Evolutionary conservation across 176 grass and related monocot species (phyloP).

Genomic region (Oryza brachyantha): DNA sequence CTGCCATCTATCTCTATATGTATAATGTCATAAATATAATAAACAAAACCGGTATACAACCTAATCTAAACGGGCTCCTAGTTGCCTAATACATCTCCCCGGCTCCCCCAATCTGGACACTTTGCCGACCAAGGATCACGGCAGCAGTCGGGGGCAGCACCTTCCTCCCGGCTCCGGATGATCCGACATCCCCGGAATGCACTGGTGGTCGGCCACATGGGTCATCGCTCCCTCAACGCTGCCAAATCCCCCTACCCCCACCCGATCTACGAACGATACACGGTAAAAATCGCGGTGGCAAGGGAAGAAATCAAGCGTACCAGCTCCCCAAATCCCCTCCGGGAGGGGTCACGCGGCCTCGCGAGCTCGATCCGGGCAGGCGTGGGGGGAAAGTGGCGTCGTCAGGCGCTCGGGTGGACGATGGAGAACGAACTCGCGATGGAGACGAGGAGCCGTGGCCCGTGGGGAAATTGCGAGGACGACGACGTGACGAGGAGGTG

Average conservation of each 20-base stretch:
- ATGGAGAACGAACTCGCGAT: neutral
- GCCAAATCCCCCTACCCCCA: neutral
- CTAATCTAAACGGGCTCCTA: neutral
- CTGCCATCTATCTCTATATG: neutral
- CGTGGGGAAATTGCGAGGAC: neutral
- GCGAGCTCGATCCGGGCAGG: neutral
- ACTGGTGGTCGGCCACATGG: neutral
- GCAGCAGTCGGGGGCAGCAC: neutral
- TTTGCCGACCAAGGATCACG: neutral
- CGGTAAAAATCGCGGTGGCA: neutral
- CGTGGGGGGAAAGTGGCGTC: neutral
- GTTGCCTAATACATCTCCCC: no score
- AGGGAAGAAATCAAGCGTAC: neutral
- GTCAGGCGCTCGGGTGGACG: neutral
- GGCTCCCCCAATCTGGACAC: neutral
- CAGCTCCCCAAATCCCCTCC: neutral
- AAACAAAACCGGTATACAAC: neutral
- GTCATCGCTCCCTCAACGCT: neutral
- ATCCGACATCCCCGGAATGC: neutral
- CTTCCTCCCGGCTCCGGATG: neutral
- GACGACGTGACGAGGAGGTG: neutral
- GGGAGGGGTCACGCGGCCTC: neutral
- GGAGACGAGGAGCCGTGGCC: neutral
- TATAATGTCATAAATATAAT: neutral
- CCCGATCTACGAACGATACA: neutral